A percentile compares a stretch with the other conserved stretches of the same genome.
phyloP scores from a whole-genome alignment of 2,329 filamentous ascomycete genomes.

The Colletotrichum liriopes region DNA sequence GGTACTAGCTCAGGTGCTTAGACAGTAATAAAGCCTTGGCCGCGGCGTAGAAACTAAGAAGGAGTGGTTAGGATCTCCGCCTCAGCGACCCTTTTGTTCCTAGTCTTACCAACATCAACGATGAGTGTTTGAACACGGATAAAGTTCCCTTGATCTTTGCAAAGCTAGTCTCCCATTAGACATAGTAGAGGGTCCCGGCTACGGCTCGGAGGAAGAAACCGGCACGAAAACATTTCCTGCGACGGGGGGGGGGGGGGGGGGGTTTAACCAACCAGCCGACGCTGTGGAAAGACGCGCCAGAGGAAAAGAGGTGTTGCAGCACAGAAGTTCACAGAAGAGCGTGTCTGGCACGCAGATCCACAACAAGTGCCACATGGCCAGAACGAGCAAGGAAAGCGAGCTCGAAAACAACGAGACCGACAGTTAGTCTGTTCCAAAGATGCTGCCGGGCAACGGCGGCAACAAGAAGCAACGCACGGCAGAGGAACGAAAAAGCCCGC shows the following conservation, averaged over 20 bases:
- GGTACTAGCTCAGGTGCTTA: too few relatives aligned
- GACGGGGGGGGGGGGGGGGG: too few relatives aligned
- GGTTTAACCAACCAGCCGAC: neutral
- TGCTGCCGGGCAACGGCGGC: neutral
- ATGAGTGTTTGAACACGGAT: too few relatives aligned
- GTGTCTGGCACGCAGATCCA: neutral
- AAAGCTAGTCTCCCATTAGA: too few relatives aligned
- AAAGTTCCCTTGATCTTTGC: too few relatives aligned
- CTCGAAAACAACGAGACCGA: neutral
- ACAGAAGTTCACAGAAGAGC: neutral
- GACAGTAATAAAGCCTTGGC: too few relatives aligned
- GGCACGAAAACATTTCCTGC: neutral
- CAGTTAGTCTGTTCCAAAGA: neutral
- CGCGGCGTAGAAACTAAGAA: too few relatives aligned
- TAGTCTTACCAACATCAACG: too few relatives aligned
- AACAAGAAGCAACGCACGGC: neutral
- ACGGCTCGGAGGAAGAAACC: neutral
- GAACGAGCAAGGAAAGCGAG: neutral
- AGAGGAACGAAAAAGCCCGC: neutral
- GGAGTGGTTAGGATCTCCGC: too few relatives aligned
- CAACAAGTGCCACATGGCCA: neutral
- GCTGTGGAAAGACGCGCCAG: neutral
- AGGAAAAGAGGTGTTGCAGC: neutral
- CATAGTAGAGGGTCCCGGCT: neutral
- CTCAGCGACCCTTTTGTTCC: too few relatives aligned